phyloP scores from a whole-genome alignment of 163 green algal genomes.

The Scenedesmus sp. region DNA sequence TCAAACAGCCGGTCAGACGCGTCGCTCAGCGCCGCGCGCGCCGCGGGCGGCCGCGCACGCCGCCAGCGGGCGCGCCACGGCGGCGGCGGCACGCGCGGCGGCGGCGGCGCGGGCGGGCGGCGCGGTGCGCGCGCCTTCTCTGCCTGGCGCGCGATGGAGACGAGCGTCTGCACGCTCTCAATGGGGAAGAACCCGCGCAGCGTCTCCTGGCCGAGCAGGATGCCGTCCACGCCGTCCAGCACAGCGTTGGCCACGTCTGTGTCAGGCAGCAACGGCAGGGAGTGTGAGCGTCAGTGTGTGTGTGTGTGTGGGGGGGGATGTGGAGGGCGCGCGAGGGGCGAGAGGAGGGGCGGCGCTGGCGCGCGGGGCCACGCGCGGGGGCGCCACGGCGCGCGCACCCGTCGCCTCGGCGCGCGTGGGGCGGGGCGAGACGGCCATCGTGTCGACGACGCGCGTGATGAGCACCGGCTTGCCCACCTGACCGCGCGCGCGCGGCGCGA shows the following conservation, averaged over 20 bases:
- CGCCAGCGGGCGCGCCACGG: too few relatives aligned
- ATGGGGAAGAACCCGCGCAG: slow-evolving; percentile 74
- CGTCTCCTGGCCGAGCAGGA: slow-evolving; percentile 89
- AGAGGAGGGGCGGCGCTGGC: not conserved
- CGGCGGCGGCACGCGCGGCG: not conserved
- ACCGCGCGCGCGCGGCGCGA: slow-evolving; percentile 26
- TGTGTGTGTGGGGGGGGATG: too few relatives aligned
- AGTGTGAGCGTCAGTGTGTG: not conserved
- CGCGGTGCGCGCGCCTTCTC: slow-evolving; percentile 25
- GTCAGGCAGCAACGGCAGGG: not conserved
- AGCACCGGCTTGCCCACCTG: slow-evolving; percentile 82
- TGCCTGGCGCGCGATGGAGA: slow-evolving; percentile 62
- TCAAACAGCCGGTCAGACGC: too few relatives aligned
- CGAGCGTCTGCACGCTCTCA: slow-evolving; percentile 75
- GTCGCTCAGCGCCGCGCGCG: too few relatives aligned
- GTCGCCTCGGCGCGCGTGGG: slow-evolving; percentile 92
- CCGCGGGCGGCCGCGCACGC: too few relatives aligned
- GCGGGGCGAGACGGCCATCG: slow-evolving; percentile 61
- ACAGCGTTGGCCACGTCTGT: slow-evolving; percentile 93
- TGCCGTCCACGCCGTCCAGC: slow-evolving; percentile 91
- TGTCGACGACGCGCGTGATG: slow-evolving; percentile 74
- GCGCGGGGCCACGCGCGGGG: too few relatives aligned
- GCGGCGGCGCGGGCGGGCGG: not conserved
- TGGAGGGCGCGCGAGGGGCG: too few relatives aligned
- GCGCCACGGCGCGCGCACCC: too few relatives aligned